Evolutionary conservation across 2,329 filamentous ascomycete genomes (phyloP), one percentile per base, ranked within the genome.

Genomic region (Apiospora saccharicola): DNA sequence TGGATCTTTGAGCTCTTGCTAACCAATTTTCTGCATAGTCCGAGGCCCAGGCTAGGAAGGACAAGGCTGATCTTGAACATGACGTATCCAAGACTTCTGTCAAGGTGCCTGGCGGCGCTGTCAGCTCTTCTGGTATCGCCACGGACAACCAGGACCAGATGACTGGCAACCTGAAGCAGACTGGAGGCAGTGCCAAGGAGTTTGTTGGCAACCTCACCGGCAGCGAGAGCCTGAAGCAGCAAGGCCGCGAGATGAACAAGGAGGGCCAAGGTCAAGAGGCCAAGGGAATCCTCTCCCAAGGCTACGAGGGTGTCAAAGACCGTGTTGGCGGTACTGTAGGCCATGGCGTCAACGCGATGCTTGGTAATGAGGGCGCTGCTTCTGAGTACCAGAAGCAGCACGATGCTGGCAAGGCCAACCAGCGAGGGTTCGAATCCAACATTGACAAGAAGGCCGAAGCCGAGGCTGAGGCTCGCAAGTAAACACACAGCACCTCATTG

Each of bases 121-220:
- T 93, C 72, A 92, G 92, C 14, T 86, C 91, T 69, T 89, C 90
- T 0, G 94, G 94, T 68, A 85, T 93, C 68, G 88, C 91, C 74
- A 87, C 89, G 76, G 94, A 98, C 82, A 87, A 94, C 82, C 86
- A 91, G 14, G 86, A 96, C 81, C 93, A 95, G 75, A 85, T 87
- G 30, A 81, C 89, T 24, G 95, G 96, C 61, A 87, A 88, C 24
- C 97, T 93, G 91, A 94, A 98, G 85, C 95, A 98, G 85, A 97
- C 94, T 6, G 80, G 95, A n/a, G 96, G 95, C 70, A 90, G 92
- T 0, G 91, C 91, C 61, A 98, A 98, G 86, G 94, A 98, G 81
- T 86, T 91, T 5, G 75, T 96, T 0, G 96, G 96, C 72, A 91
- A 91, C 24, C 77, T 96, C 6, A 76, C 96, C 37, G 96, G 95